Base-by-base conservation (phyloP, 306 rosid genomes). In the Citrullus colocynthis region DNA sequence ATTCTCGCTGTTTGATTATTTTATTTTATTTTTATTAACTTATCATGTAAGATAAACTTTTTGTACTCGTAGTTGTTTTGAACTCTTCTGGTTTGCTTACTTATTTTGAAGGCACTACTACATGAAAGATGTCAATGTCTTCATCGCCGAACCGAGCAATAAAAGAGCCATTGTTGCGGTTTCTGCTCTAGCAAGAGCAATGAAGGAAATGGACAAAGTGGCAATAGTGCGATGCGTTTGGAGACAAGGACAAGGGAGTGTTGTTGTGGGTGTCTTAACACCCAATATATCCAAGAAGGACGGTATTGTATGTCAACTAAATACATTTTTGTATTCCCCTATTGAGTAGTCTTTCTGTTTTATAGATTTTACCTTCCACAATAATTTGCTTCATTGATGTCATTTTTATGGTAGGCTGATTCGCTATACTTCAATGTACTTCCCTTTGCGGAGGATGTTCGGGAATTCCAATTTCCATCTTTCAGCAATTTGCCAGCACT, bases 401-500 rank as follows among this genome's bases (percentile, higher is more conserved):
- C 74, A 8, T 83, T 80, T 51, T 56, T 48, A 4, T 81, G 79
- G 85, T 90, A 94, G 98, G 88, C 89, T 41, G 98, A 94, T 88
- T 94, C 97, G 5, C 90, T 94, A 83, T 86, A 85, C 92, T 89
- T 92, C 86, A 94, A 92, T 36, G 88, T 88, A 62, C 91, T 94
- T 78, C 97, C 97, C 75, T 94, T 89, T 17, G 90, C 90, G 18
- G 97, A 94, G 85, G 98, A 94, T 75, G 90, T 94, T 79, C 89
- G 97, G 61, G 98, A 94, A 84, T 94, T 89, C 84, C 97, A 90
- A 17, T 92, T 94, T 83, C 88, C 93, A 30, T 92, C 98, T 78
- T 84, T 92, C 80, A 78, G 77, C 84, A 89, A 81, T 81, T 82
- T 89, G 71, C 96, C 95, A 30, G 85, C 82, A 45, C 69, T 88